Evolutionary conservation across 176 grass and related monocot species (phyloP), one percentile per base, ranked within the genome.

Genomic region (Eremochloa ophiuroides): DNA sequence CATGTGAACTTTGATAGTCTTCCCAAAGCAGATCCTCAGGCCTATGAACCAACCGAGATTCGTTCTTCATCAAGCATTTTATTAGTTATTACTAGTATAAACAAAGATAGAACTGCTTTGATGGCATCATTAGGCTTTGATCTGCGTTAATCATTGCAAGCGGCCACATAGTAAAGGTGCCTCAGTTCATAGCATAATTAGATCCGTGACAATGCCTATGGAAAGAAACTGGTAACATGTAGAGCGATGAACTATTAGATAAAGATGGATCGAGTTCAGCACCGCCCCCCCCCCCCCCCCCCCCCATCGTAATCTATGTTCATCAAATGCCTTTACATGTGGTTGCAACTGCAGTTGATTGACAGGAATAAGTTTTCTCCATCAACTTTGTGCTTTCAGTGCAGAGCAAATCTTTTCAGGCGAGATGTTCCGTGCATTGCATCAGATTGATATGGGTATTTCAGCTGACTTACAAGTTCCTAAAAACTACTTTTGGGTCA

Each of bases 71-170:
- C 60, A 69, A 66, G 66, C 62, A 86, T 74, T 35, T 83, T 71
- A 44, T 71, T 44, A 83, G 27, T 23, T 25, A 58, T 23, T 25
- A 58, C 53, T 23, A 25, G 53, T 11, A 10, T 69, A 71, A 84
- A 66, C 35, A 80, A 85, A 77, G 42, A 48, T 86, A 53, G 62
- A 81, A 25, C 81, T 46, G 47, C 42, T 73, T 82, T 80, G 43
- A 37, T 60, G 25, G 28, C 71, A 81, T 81, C 71, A 85, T 72
- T 73, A 77, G 72, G 46, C 47, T 61, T 85, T 80, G 71, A 84
- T 83, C 29, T 71, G 22, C 4, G 3, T 71, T 80, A 84, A 91
- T 81, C 81, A 87, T 87, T 87, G 89, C 46, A 7, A 48, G 62
- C 65, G 28, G 55, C 27, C 56, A 76, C 72, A 77, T 85, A 55